A percentile compares a stretch with the other conserved stretches of the same genome.
phyloP scores from a whole-genome alignment of 2,329 filamentous ascomycete species.

The Penicillium sp. region DNA sequence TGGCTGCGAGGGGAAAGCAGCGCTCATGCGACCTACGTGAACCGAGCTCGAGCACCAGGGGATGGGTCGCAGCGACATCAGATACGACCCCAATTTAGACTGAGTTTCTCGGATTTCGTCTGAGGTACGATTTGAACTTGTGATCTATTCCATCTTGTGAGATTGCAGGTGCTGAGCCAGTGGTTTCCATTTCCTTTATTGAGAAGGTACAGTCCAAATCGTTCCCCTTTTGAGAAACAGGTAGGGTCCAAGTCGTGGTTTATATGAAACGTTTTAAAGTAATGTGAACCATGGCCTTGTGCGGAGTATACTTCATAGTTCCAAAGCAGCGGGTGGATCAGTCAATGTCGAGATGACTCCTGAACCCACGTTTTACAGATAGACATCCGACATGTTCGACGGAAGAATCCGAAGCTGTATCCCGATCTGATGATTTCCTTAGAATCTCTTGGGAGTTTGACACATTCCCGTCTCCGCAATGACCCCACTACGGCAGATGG shows the following conservation, averaged over 20 bases:
- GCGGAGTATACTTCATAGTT: background rate
- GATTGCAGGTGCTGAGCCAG: background rate
- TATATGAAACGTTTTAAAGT: constrained; percentile 1
- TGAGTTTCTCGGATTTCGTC: background rate
- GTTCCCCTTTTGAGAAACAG: background rate
- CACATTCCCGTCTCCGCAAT: background rate
- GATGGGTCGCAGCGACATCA: background rate
- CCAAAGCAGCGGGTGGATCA: background rate
- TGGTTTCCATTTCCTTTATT: background rate
- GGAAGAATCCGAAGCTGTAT: background rate
- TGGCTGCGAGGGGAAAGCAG: background rate
- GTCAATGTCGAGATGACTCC: background rate
- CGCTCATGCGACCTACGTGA: background rate
- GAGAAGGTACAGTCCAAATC: background rate
- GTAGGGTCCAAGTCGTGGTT: background rate
- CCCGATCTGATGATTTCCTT: background rate
- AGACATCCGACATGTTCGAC: background rate
- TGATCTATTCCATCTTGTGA: background rate
- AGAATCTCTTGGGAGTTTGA: background rate
- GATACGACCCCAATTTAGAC: background rate
- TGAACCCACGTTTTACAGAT: background rate
- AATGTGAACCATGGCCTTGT: background rate
- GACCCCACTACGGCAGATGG: too few relatives aligned
- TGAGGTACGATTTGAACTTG: background rate
- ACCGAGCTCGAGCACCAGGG: background rate